Evolutionary conservation across 1,284 basidiomycete species (phyloP), one percentile per base, ranked within the genome.

Genomic region (Ustilago trichophora): DNA sequence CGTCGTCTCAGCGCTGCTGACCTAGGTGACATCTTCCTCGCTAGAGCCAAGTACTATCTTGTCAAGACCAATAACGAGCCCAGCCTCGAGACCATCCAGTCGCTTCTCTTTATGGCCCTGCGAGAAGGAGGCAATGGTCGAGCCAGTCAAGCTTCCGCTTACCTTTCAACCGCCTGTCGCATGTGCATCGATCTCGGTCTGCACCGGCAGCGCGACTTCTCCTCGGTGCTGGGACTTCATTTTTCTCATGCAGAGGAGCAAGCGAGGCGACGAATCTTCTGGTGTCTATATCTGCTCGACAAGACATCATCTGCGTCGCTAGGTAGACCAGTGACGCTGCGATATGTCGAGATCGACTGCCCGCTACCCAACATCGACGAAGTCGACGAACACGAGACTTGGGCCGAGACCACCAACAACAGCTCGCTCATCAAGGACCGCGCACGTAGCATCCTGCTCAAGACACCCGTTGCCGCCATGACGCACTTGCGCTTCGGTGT

Each of bases 161-260:
- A 75, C 31, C 48, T 64, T 8, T 62, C 51, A 16, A 60, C 56
- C 3, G 74, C 74, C 6, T 72, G 66, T 19, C 49, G 72, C 12
- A 73, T 76, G 66, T 68, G 57, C 26, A 58, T 73, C 37, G 75
- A 75, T 26, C 46, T 77, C 11, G 73, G 75, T 3, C 45, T 75
- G 21, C 75, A 77, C 35, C 58, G 75, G 8, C 57, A 71, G 33
- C 34, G 60, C 6, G 52, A 70, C 33, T 62, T 65, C 24, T 49
- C 59, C 0, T 56, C 58, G 8, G 58, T 62, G 37, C 44, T 69
- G 5, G 72, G 70, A 2, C 25, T 58, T 21, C 52, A 62, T 2
- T 66, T 72, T 38, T 64, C 55, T 6, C 58, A 64, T 12, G 64
- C 53, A 34, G 73, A 77, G 25, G 66, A 73, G 40, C 70, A 75